phyloP scores from a whole-genome alignment of 1,284 basidiomycete genomes.

The Ceratobasidium sp. region DNA sequence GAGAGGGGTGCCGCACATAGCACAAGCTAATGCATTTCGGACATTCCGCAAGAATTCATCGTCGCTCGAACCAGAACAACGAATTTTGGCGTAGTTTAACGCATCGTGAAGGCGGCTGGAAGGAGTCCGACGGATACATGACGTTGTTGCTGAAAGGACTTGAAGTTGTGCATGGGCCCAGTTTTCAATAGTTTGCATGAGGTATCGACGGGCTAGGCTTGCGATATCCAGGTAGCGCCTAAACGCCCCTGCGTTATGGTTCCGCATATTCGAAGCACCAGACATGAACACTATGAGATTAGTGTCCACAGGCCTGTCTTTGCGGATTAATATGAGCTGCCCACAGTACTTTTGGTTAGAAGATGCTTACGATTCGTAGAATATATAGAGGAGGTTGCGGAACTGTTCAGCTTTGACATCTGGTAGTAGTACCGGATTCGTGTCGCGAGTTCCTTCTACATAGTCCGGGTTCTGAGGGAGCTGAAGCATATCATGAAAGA shows the following conservation, averaged over 20 bases:
- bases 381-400: background rate
- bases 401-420: background rate
- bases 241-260: background rate
- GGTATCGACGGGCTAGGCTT: background rate
- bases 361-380: background rate
- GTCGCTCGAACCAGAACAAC: no score
- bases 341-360: no score
- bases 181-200: background rate
- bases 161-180: background rate
- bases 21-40: no score
- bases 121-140: background rate
- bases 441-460: background rate
- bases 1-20: no score
- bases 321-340: no score
- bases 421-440: background rate
- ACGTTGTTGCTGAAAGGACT: background rate
- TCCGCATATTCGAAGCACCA: background rate
- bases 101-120: background rate
- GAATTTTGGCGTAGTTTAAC: background rate
- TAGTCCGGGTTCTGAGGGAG: background rate
- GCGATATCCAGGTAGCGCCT: constrained; percentile 8
- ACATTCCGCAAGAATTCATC: no score
- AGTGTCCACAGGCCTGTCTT: no score
- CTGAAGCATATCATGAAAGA: background rate
- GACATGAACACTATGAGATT: constrained; percentile 2